Evolutionary conservation across 2,329 filamentous ascomycete genomes (phyloP), one percentile per base, ranked within the genome.

Genomic region (Pseudocercospora musae): DNA sequence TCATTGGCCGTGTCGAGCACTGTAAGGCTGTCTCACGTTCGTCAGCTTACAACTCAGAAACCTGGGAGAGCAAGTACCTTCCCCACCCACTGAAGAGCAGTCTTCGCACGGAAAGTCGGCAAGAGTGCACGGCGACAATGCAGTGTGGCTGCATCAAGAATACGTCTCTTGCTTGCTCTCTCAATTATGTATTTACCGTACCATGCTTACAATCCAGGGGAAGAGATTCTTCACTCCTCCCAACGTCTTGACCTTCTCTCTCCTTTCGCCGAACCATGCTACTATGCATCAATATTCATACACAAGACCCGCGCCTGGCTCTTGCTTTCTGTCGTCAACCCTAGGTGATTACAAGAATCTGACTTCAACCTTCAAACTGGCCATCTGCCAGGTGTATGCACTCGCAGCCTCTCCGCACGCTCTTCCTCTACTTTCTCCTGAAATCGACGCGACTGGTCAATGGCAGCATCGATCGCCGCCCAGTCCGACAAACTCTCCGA

Each of bases 241-340:
- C 44, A 48, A 21, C 13, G 11, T 25, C 21, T 25, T 21, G 20
- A 21, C 44, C 44, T 11, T 48, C 44, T 18, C 10, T 52, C n/a
- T 31, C 49, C 9, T 52, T 52, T 52, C 49, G 49, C 49, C 49
- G 49, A 29, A 18, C 49, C 49, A 52, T 52, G 49, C 49, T 27
- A 31, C 49, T 25, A 31, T 52, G 49, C 49, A 52, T 52, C 49
- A 52, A 52, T 52, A 31, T 23, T 54, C 52, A 40, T 54, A 54
- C 52, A 54, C 52, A 54, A 54, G 52, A 54, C 29, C 29, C 27
- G 20, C 52, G 29, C 52, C 27, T 33, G 49, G 27, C 52, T 54
- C 52, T 54, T 54, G 52, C 52, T 54, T 54, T 54, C 52, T 40
- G 52, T 54, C 52, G 52, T 54, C 52, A 54, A 54, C 52, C 52